Conservation (phyloP, 169 alveolate species). For the Theileria orientalis region DNA sequence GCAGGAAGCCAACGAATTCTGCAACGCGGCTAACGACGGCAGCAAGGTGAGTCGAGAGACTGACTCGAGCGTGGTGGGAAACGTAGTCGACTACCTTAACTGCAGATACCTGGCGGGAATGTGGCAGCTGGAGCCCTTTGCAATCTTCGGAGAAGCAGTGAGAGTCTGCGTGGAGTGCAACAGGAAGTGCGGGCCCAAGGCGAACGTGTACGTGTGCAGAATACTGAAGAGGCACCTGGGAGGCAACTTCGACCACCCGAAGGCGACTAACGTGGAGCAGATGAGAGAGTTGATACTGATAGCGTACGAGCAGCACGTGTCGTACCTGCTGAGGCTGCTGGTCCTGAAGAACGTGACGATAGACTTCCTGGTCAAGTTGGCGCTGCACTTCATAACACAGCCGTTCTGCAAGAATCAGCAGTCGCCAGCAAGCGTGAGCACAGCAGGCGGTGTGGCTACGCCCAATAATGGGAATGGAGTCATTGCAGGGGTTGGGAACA, state of each 20-base stretch:
- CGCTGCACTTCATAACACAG: conserved; percentile 40
- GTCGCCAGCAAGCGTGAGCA: too few species aligned
- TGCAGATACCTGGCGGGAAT: conserved; percentile 60
- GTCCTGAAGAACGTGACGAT: conserved; percentile 59
- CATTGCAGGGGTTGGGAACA: too few species aligned
- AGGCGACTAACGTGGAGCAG: conserved; percentile 61
- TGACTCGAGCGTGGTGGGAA: not conserved
- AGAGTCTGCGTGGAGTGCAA: conserved; percentile 55
- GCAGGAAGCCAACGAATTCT: too few species aligned
- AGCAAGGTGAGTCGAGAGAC: too few species aligned
- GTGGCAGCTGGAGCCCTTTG: conserved; percentile 66
- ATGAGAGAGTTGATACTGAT: conserved; percentile 69
- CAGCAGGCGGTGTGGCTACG: too few species aligned
- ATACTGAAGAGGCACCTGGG: conserved; percentile 68
- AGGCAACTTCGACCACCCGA: conserved; percentile 78
- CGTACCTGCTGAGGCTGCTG: conserved; percentile 39
- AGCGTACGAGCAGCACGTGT: conserved; percentile 70
- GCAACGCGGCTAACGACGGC: too few species aligned
- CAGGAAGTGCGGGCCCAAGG: conserved; percentile 60
- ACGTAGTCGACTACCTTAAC: conserved; percentile 40
- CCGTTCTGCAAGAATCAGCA: conserved; percentile 5
- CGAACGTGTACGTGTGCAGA: conserved; percentile 75
- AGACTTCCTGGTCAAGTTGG: conserved; percentile 27
- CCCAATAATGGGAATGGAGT: too few species aligned
- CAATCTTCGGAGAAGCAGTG: conserved; percentile 53